These are phyloP conservation scores for Populus hybrid DNA, from an alignment of 441 rosid genomes.

Conservation along the genomic window DNA sequence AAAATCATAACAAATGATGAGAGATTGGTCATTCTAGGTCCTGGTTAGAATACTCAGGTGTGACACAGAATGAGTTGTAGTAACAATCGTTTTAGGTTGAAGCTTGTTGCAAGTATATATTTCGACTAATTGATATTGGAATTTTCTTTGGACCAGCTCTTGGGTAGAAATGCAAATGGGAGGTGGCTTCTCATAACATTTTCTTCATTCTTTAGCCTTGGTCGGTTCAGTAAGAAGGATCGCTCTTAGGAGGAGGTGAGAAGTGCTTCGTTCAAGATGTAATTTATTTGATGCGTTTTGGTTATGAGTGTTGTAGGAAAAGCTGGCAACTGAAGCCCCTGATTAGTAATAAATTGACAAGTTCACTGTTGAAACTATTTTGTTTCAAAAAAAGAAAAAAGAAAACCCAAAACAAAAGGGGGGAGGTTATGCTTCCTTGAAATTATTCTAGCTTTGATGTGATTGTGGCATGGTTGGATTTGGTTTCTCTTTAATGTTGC, in stretches of 20 bases:
- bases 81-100: constrained; percentile 65
- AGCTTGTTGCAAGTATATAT: constrained; percentile 57
- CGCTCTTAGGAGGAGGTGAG: constrained; percentile 77
- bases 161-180: constrained; percentile 49
- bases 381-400: too few relatives aligned
- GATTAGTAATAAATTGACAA: constrained; percentile 55
- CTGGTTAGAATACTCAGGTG: not conserved
- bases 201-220: constrained; percentile 78
- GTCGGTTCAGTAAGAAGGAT: constrained; percentile 75
- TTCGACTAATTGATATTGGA: constrained; percentile 51
- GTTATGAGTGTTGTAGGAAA: constrained; percentile 34
- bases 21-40: not conserved
- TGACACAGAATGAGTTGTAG: not conserved
- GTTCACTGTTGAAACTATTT: constrained; percentile 48
- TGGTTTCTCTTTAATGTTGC: not conserved
- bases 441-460: not conserved
- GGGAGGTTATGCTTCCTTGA: constrained; percentile 36
- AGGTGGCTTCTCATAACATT: constrained; percentile 75
- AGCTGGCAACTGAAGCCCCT: constrained; percentile 70
- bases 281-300: constrained; percentile 74
- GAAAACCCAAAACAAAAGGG: constrained; percentile 39
- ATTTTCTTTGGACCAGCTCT: constrained; percentile 41
- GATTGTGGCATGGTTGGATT: too few relatives aligned
- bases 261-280: constrained; percentile 84
- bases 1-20: not conserved